Conservation (phyloP, 768 basidiomycete genomes). For the Porphyrellus cyaneotinctus region DNA sequence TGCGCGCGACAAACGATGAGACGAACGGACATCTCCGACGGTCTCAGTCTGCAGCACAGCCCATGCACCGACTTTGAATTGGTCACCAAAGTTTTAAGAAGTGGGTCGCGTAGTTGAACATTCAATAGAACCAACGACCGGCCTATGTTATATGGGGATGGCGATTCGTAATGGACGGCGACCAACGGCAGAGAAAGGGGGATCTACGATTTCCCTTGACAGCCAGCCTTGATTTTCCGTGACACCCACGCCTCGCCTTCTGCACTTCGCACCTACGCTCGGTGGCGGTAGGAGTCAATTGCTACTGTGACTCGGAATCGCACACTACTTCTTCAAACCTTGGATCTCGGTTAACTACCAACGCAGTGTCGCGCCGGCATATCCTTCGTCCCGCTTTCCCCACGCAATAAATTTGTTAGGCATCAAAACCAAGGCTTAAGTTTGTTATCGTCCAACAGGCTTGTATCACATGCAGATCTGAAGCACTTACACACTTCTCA, state of each 20-base stretch:
- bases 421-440: too few relatives aligned
- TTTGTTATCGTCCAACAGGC: background rate
- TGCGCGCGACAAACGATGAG: background rate
- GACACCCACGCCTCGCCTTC: background rate
- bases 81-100: slow-evolving; percentile 8
- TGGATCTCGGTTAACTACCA: too few relatives aligned
- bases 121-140: background rate
- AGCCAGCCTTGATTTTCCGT: background rate
- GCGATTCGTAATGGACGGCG: background rate
- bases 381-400: too few relatives aligned
- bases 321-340: too few relatives aligned
- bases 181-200: background rate
- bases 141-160: background rate
- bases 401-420: too few relatives aligned
- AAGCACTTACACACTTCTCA: background rate
- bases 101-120: background rate
- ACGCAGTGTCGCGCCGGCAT: background rate
- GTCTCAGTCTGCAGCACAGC: background rate
- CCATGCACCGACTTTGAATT: background rate
- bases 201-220: background rate
- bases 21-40: slow-evolving; percentile 9
- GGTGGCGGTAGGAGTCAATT: background rate
- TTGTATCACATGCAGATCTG: background rate
- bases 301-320: background rate
- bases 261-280: background rate